Base-by-base conservation (phyloP, 495 filamentous ascomycete species). In the Podospora bellae-mahoneyi region DNA sequence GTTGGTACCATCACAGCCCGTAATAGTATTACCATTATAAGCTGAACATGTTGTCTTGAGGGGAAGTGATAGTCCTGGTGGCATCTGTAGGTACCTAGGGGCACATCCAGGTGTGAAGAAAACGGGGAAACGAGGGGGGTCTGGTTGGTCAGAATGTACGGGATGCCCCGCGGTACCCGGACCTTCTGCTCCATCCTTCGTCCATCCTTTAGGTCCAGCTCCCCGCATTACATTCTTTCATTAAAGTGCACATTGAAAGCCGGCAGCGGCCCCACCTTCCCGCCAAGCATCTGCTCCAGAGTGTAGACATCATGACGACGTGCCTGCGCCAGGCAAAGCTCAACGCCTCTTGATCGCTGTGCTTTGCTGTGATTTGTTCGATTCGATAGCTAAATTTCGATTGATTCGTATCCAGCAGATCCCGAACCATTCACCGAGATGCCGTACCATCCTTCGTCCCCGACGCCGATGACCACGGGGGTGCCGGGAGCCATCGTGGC, bases 261-360 rank as follows among this genome's bases (percentile, higher is more conserved):
- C 39, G 0, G 55, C 6, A 20, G 55, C 23, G n/a, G 55, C 55
- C 30, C 27, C 61, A 28, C 61, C 61, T 32, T 27, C 48, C 30
- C 30, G 61, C 61, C 34, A 63, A 63, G 61, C 61, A 63, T 13
- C n/a, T 48, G 26, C n/a, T 30, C 27, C 32, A 26, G 26, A 27
- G 20, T 61, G 59, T 63, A 32, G 34, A 28, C 27, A 63, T 44
- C 61, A 63, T 63, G 61, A 63, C 61, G 61, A 63, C 61, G 34
- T 20, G 30, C 15, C 34, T 26, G 32, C 26, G 59, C 30, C 23
- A 61, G 27, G 23, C 23, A 26, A 27, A 61, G 23, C 1, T 23
- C 23, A 23, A 23, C 23, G 2, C 39, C 3, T 48, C 5, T 48
- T 10, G 6, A 48, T 48, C 39, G 9, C 39, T 6, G 34, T 39